These are phyloP conservation scores for Aciculoconidium aculeatum DNA, from an alignment of 805 yeast genomes.

Conservation along the genomic window DNA sequence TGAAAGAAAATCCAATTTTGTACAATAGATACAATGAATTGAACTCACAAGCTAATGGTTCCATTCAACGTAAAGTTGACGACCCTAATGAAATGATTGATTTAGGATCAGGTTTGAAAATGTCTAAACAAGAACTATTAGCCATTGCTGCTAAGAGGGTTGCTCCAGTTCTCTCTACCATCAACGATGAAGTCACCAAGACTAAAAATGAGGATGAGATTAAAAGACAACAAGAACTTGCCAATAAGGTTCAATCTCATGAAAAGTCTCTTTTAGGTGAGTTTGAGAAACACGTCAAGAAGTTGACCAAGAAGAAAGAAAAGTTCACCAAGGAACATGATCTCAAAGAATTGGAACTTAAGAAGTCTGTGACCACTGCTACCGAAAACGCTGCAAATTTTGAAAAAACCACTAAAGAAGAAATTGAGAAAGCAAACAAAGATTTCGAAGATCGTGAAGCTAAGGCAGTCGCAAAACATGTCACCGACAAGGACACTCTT, in stretches of 20 bases:
- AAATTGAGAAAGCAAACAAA: slow-evolving; percentile 39
- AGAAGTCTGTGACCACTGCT: slow-evolving; percentile 19
- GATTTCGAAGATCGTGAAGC: slow-evolving; percentile 43
- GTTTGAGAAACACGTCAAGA: slow-evolving; percentile 31
- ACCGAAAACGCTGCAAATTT: slow-evolving; percentile 31
- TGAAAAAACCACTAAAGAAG: slow-evolving; percentile 34
- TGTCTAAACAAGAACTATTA: slow-evolving; percentile 51
- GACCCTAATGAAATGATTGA: slow-evolving; percentile 46
- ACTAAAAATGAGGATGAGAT: slow-evolving; percentile 40
- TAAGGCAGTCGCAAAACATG: slow-evolving; percentile 43
- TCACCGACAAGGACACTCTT: slow-evolving; percentile 37
- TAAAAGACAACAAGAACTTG: slow-evolving; percentile 33
- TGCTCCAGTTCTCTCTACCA: slow-evolving; percentile 46
- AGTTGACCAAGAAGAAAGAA: slow-evolving; percentile 32
- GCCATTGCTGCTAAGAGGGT: slow-evolving; percentile 52
- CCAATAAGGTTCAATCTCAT: slow-evolving; percentile 29
- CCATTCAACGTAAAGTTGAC: slow-evolving; percentile 39
- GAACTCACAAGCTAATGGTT: slow-evolving; percentile 41
- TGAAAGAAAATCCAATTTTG: slow-evolving; percentile 44
- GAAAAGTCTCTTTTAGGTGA: slow-evolving; percentile 30
- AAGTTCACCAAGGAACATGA: slow-evolving; percentile 39
- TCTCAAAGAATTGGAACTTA: slow-evolving; percentile 21
- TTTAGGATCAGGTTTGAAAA: slow-evolving; percentile 48
- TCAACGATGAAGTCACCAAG: slow-evolving; percentile 44
- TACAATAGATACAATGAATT: slow-evolving; percentile 44